Evolutionary conservation across 495 filamentous ascomycete genomes (phyloP), one percentile per base, ranked within the genome.

Genomic region (Hypoxylon subgilvum): DNA sequence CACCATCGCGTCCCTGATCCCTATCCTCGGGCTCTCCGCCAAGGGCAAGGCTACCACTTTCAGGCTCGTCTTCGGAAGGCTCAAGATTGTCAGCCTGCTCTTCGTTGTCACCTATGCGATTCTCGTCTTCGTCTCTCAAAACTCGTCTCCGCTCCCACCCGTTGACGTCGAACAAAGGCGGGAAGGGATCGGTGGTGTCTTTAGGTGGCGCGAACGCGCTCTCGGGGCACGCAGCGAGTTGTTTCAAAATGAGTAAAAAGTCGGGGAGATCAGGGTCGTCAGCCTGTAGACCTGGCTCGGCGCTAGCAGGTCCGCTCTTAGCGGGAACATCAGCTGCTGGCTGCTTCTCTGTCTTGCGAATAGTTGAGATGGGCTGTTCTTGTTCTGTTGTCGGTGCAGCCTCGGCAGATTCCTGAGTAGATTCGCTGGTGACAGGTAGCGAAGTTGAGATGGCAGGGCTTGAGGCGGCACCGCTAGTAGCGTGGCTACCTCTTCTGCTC

Each of bases 11-110:
- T 36, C 65, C 66, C 34, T 72, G 75, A 9, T 83, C 82, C 52
- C 82, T 80, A 61, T 91, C 91, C 63, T 97, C 92, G 0, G 92
- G 92, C 63, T 96, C 92, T 6, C 92, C 92, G 46, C 92, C 92
- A 13, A 97, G 79, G 47, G 93, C 91, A 27, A 95, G 79, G 67
- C 92, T 97, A 8, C 78, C 78, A 39, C 91, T 90, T 66, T 91
- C 90, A 2, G 85, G 84, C 38, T 84, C 80, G 31, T 69, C 73
- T 38, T 79, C 78, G 0, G 77, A 78, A 4, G 72, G 69, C 25
- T 72, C 75, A 7, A 66, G 60, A 13, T 65, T 65, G 9, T 74
- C 74, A 6, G 65, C 57, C 10, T 54, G 72, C 71, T 70, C 86
- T 46, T 90, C 85, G 14, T 73, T 75, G 28, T 87, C 83, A 9